A percentile compares a stretch with the other conserved stretches of the same genome.
Evolutionary conservation across 257 asterid species (phyloP).

Genomic region (Fraxinus cuspidata): DNA sequence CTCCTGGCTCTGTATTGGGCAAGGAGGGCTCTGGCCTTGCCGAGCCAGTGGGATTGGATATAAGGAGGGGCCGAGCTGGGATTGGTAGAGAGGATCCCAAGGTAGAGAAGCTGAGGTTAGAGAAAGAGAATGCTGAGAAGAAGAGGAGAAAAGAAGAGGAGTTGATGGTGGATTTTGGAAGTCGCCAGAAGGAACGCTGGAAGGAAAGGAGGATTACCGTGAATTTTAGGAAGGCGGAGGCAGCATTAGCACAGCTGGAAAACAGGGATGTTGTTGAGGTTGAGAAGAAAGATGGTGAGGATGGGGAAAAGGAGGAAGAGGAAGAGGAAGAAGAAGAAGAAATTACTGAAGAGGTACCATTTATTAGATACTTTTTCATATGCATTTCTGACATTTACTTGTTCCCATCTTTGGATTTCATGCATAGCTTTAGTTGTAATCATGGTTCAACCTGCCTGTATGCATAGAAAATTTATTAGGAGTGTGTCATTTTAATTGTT

Average conservation of each 20-base stretch:
- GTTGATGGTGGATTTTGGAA: conserved; percentile 71
- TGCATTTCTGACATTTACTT: background rate
- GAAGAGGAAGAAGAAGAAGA: conserved; percentile 67
- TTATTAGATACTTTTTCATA: conserved; percentile 17
- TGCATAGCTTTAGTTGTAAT: background rate
- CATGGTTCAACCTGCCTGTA: conserved; percentile 4
- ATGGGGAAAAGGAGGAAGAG: conserved; percentile 47
- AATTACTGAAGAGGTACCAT: conserved; percentile 72
- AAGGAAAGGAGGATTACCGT: conserved; percentile 59
- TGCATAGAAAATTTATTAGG: background rate
- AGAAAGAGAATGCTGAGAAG: conserved; percentile 51
- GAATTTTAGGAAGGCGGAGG: conserved; percentile 80
- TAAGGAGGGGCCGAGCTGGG: conserved; percentile 85
- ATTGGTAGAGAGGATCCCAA: conserved; percentile 77
- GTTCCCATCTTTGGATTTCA: background rate
- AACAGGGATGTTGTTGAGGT: conserved; percentile 67
- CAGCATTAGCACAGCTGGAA: conserved; percentile 87
- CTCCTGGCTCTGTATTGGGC: conserved; percentile 89
- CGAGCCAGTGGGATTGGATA: conserved; percentile 77
- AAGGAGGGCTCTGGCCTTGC: conserved; percentile 80
- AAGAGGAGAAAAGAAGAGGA: conserved; percentile 51
- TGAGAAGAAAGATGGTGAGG: conserved; percentile 62
- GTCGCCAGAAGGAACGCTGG: conserved; percentile 83
- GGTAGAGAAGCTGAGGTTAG: conserved; percentile 65
- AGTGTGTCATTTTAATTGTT: background rate